These are phyloP conservation scores for Orbilia oligospora DNA, from an alignment of 2,329 filamentous ascomycete species.

Conservation along the genomic window DNA sequence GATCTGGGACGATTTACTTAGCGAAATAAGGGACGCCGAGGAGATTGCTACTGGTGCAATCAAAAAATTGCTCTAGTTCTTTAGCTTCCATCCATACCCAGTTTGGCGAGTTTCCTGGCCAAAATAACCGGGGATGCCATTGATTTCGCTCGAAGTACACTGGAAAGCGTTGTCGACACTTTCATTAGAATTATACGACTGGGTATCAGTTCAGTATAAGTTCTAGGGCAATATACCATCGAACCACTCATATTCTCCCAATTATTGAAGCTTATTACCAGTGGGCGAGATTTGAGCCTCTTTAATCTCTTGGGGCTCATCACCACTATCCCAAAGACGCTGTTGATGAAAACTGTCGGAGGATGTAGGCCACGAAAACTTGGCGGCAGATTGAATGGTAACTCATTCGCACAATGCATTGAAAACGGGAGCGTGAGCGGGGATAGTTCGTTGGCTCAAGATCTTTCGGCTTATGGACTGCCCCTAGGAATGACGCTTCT, in stretches of 20 bases:
- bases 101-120: conserved; percentile 1
- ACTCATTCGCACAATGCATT: too few species aligned
- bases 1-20: conserved; percentile 1
- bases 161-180: neutral
- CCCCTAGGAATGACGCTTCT: too few species aligned
- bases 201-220: neutral
- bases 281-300: conserved; percentile 20
- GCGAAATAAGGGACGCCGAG: neutral
- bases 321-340: too few species aligned
- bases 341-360: too few species aligned
- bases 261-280: conserved; percentile 18
- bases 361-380: too few species aligned
- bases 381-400: too few species aligned
- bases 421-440: too few species aligned
- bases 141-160: neutral
- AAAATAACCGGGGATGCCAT: conserved; percentile 5
- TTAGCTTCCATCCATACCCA: conserved; percentile 1
- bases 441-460: too few species aligned
- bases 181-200: neutral
- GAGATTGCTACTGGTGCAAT: neutral
- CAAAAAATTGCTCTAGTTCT: neutral
- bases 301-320: too few species aligned
- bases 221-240: conserved; percentile 62
- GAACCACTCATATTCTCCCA: conserved; percentile 12
- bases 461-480: too few species aligned